Conservation (phyloP, 2,329 filamentous ascomycete genomes). For the Rhinocladiella mackenziei region DNA sequence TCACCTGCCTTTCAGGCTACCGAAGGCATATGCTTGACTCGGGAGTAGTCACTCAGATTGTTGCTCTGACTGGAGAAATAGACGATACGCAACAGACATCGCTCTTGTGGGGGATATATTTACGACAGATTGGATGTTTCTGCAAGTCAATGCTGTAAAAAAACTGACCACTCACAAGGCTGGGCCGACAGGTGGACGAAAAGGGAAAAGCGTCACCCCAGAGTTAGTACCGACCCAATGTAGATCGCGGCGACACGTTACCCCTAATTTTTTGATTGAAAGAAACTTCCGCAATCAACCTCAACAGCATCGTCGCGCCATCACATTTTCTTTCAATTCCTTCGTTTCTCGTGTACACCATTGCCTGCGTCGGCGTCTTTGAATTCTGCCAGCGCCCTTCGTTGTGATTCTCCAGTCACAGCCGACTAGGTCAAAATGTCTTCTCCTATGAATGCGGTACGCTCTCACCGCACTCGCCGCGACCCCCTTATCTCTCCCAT, state of each 20-base stretch:
- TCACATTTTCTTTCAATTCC: not conserved
- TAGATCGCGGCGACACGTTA: constrained; percentile 8
- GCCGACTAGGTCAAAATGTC: constrained; percentile 28
- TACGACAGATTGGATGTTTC: too few relatives aligned
- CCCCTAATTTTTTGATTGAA: constrained; percentile 17
- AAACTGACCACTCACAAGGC: constrained; percentile 1
- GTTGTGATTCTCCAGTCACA: too few relatives aligned
- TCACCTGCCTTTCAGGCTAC: constrained; percentile 6
- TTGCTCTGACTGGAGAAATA: not conserved
- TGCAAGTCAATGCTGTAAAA: not conserved
- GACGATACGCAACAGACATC: too few relatives aligned
- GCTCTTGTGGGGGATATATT: too few relatives aligned
- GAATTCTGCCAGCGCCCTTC: too few relatives aligned
- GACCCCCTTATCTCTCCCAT: too few relatives aligned
- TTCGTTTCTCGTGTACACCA: not conserved
- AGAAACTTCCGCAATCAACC: constrained; percentile 1
- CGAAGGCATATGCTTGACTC: not conserved
- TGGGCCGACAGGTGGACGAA: constrained; percentile 8
- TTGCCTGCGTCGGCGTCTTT: constrained; percentile 2
- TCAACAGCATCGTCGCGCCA: constrained; percentile 4
- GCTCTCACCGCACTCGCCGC: too few relatives aligned
- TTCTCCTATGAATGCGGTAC: constrained; percentile 30
- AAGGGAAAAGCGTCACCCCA: constrained; percentile 25
- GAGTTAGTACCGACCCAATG: constrained; percentile 3
- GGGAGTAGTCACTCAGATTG: not conserved